Conservation (phyloP, 1,139 yeast species). For the Kodamaea anthophila region DNA sequence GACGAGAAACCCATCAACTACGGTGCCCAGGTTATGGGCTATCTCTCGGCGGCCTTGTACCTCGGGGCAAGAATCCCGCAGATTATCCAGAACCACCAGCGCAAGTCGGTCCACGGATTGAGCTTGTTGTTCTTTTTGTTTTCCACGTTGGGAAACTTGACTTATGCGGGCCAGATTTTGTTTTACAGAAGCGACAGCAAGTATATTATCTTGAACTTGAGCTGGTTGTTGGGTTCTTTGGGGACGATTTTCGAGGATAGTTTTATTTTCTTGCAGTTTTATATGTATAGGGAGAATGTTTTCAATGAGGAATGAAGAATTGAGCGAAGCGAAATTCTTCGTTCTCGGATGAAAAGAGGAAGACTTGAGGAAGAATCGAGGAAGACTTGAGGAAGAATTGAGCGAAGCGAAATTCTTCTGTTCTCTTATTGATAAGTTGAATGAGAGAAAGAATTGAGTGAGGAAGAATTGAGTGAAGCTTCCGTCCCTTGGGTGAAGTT, state of each 20-base stretch:
- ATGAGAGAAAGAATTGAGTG: too few species aligned
- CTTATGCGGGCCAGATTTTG: constrained; percentile 72
- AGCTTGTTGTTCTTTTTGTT: constrained; percentile 69
- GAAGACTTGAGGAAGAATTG: too few species aligned
- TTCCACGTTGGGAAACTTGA: constrained; percentile 68
- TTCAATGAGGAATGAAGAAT: background rate
- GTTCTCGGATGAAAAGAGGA: too few species aligned
- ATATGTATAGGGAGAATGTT: constrained; percentile 39
- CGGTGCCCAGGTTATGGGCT: constrained; percentile 70
- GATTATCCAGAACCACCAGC: constrained; percentile 60
- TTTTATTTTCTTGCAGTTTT: constrained; percentile 59
- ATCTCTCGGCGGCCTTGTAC: constrained; percentile 62
- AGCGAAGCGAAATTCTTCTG: too few species aligned
- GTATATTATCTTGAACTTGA: constrained; percentile 56
- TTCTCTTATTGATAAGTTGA: too few species aligned
- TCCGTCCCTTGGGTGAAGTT: too few species aligned
- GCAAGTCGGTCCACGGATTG: constrained; percentile 70
- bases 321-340: background rate
- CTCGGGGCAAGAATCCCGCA: constrained; percentile 79
- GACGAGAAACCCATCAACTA: constrained; percentile 24
- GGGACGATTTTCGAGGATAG: constrained; percentile 70
- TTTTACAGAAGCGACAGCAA: constrained; percentile 56
- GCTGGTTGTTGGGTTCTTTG: constrained; percentile 71
- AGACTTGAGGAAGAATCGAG: too few species aligned
- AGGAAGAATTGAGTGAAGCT: too few species aligned